phyloP scores from a whole-genome alignment of 768 basidiomycete genomes.

The Leucosporidium creatinivorum region DNA sequence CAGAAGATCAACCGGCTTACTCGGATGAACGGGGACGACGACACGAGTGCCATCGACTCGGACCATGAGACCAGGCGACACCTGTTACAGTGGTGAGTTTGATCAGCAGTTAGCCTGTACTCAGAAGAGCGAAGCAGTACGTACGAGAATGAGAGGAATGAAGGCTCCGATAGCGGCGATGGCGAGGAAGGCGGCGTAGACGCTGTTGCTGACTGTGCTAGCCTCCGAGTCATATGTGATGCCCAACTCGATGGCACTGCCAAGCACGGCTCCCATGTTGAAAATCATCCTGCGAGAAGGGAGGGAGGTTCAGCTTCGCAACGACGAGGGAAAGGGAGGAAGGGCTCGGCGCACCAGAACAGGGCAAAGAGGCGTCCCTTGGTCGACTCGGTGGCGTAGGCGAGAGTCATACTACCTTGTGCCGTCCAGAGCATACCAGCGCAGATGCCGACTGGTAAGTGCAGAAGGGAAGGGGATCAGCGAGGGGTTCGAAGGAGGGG shows the following conservation, averaged over 20 bases:
- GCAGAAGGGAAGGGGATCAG: constrained; percentile 43
- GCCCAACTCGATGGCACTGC: constrained; percentile 31
- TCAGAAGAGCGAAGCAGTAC: neutral
- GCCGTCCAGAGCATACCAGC: constrained; percentile 71
- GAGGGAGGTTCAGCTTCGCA: too few relatives aligned
- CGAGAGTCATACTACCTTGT: constrained; percentile 75
- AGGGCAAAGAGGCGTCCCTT: constrained; percentile 19
- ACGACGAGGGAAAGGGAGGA: too few relatives aligned
- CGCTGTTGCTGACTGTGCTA: constrained; percentile 31
- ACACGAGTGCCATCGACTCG: constrained; percentile 45
- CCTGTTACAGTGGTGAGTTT: neutral
- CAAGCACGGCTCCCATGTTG: constrained; percentile 46
- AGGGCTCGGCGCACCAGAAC: constrained; percentile 10
- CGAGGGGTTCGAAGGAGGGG: neutral
- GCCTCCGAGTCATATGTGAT: constrained; percentile 19
- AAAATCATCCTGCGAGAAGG: constrained; percentile 48
- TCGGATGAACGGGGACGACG: constrained; percentile 15
- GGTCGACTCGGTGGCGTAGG: constrained; percentile 56
- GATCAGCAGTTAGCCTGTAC: neutral
- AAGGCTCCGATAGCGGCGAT: constrained; percentile 43
- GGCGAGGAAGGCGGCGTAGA: constrained; percentile 65
- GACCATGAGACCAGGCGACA: constrained; percentile 62
- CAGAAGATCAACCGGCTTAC: neutral
- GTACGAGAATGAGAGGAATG: constrained; percentile 51
- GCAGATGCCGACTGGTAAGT: constrained; percentile 54